Percentiles rank a stretch among this genome's conserved stretches.
phyloP scores from a whole-genome alignment of 2,329 filamentous ascomycete species.

The Coniochaeta ligniaria region DNA sequence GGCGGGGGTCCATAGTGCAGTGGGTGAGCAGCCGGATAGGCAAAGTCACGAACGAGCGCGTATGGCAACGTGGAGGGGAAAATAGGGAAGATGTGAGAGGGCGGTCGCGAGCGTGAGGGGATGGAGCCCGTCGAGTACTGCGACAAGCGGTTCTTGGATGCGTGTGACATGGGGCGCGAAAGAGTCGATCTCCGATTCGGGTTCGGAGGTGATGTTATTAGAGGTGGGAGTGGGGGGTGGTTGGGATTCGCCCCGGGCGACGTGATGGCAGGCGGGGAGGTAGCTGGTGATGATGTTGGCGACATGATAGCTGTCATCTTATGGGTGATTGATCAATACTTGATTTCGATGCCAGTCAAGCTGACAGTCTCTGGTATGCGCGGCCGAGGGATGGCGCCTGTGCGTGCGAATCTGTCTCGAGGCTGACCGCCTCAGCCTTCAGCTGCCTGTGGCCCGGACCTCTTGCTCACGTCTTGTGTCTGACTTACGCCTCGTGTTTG shows the following conservation, averaged over 20 bases:
- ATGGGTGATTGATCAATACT: slow-evolving; percentile 8
- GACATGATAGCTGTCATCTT: slow-evolving; percentile 49
- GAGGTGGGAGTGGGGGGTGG: slow-evolving; percentile 46
- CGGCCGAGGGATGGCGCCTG: not conserved
- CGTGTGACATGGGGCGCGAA: slow-evolving; percentile 66
- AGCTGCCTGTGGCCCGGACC: not conserved
- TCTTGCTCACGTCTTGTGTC: not conserved
- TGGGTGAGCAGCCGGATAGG: slow-evolving; percentile 75
- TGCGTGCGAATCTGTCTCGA: not conserved
- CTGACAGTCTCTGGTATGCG: not conserved
- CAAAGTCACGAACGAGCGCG: slow-evolving; percentile 91
- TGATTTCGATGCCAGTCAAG: not conserved
- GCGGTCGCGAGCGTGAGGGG: slow-evolving; percentile 65
- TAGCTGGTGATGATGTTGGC: slow-evolving; percentile 45
- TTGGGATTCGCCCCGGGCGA: slow-evolving; percentile 40
- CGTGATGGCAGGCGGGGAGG: slow-evolving; percentile 42
- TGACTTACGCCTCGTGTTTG: not conserved
- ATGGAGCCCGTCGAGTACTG: slow-evolving; percentile 69
- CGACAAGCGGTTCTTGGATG: slow-evolving; percentile 73
- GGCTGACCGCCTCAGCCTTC: slow-evolving; percentile 1
- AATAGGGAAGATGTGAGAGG: slow-evolving; percentile 73
- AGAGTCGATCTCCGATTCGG: slow-evolving; percentile 51
- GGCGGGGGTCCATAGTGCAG: slow-evolving; percentile 91
- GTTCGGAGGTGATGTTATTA: slow-evolving; percentile 49
- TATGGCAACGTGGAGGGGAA: slow-evolving; percentile 84